These are phyloP conservation scores for Thermothielavioides terrestris DNA, from an alignment of 495 filamentous ascomycete species.

Conservation along the genomic window DNA sequence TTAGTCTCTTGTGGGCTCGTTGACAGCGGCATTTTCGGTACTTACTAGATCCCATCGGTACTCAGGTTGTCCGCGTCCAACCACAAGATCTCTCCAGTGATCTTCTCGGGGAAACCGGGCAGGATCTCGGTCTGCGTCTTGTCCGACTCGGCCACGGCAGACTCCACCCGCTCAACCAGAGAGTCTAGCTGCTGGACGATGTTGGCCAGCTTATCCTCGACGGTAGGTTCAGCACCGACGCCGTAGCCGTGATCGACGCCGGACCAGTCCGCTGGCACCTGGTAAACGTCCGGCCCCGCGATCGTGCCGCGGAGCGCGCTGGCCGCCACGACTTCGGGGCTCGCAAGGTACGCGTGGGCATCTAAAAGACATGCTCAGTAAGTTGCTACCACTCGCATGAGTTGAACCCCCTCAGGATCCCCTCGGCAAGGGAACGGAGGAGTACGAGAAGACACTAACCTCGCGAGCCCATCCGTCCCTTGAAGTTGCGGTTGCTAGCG, in stretches of 20 bases:
- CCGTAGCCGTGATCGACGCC: conserved; percentile 54
- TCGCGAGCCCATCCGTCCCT: conserved; percentile 88
- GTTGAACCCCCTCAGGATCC: no score
- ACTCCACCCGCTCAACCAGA: no score
- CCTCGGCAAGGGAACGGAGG: no score
- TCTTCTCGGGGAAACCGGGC: conserved; percentile 58
- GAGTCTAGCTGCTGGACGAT: no score
- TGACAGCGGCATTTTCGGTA: conserved; percentile 66
- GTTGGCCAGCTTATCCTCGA: conserved; percentile 61
- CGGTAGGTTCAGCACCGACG: conserved; percentile 43
- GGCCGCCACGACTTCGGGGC: conserved; percentile 86
- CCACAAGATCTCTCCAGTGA: conserved; percentile 61
- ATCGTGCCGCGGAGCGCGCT: conserved; percentile 74
- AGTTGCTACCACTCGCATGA: no score
- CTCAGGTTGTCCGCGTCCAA: conserved; percentile 67
- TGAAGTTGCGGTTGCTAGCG: conserved; percentile 87
- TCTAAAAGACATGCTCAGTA: no score
- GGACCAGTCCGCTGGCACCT: conserved; percentile 58
- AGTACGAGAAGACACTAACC: no score
- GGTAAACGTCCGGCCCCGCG: conserved; percentile 71
- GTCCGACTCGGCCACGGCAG: no score
- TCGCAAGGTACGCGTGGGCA: conserved; percentile 84
- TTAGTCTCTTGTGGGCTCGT: no score
- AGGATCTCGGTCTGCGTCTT: conserved; percentile 58
- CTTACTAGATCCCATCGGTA: conserved; percentile 75